phyloP scores from a whole-genome alignment of 495 filamentous ascomycete genomes.

The Podospora sp. region DNA sequence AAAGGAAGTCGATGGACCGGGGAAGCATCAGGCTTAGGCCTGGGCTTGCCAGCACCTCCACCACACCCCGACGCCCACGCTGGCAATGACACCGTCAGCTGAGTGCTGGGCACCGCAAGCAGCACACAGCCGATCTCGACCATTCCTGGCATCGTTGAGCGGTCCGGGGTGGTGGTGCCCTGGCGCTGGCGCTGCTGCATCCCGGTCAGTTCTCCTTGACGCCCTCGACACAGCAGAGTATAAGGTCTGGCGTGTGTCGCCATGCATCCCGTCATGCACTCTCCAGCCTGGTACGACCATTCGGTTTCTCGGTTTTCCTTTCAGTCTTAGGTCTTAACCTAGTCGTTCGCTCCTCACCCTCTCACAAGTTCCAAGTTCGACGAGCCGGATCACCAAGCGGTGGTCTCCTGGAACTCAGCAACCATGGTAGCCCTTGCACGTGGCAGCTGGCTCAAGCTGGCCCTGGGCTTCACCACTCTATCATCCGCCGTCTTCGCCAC shows the following conservation, averaged over 20 bases:
- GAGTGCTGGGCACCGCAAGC: slow-evolving; percentile 5
- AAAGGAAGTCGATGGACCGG: not conserved
- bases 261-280: not conserved
- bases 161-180: not conserved
- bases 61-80: not conserved
- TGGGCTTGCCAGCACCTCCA: not conserved
- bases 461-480: not conserved
- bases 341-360: slow-evolving; percentile 11
- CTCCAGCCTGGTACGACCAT: not conserved
- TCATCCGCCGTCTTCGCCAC: slow-evolving; percentile 8
- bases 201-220: not conserved
- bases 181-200: not conserved
- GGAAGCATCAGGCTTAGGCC: not conserved
- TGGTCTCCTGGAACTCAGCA: not conserved
- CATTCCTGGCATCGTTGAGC: not conserved
- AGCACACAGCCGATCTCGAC: slow-evolving; percentile 15
- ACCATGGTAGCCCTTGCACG: slow-evolving; percentile 7
- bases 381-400: not conserved
- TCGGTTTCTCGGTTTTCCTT: slow-evolving; percentile 1
- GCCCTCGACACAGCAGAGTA: not conserved
- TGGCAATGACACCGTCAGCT: slow-evolving; percentile 14
- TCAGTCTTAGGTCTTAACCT: not conserved
- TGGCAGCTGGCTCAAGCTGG: slow-evolving; percentile 7
- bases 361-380: slow-evolving; percentile 7
- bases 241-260: slow-evolving; percentile 2